Conservation (phyloP, 345 rosid genomes). For the Hevea brasiliensis region DNA sequence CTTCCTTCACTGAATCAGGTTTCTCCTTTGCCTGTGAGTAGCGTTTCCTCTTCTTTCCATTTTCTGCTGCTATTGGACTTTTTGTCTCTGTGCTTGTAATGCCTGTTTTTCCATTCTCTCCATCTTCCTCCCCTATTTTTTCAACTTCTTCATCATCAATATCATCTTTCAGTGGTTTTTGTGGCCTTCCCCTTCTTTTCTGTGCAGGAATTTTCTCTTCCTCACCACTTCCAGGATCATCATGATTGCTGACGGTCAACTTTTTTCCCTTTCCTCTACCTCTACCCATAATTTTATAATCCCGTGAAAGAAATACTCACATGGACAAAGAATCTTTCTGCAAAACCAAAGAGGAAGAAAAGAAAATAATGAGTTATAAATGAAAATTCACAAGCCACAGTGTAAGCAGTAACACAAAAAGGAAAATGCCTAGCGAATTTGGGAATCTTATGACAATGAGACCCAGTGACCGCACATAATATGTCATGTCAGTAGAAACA, state of each 20-base stretch:
- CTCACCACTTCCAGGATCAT: slow-evolving; percentile 57
- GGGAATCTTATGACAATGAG: too few species aligned
- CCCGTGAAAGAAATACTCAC: slow-evolving; percentile 27
- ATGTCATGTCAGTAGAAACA: background rate
- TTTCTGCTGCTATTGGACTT: slow-evolving; percentile 43
- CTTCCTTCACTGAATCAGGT: slow-evolving; percentile 48
- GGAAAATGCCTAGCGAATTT: background rate
- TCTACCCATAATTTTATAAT: slow-evolving; percentile 59
- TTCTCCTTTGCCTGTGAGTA: slow-evolving; percentile 49
- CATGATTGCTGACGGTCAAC: slow-evolving; percentile 47
- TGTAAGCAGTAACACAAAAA: background rate
- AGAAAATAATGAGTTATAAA: slow-evolving; percentile 4
- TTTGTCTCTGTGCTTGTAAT: slow-evolving; percentile 39
- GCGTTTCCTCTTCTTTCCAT: slow-evolving; percentile 65
- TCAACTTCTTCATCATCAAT: slow-evolving; percentile 54
- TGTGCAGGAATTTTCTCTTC: slow-evolving; percentile 69
- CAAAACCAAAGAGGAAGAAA: slow-evolving; percentile 13
- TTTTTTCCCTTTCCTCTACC: slow-evolving; percentile 72
- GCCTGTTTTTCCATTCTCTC: slow-evolving; percentile 41
- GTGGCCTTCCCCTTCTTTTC: slow-evolving; percentile 76
- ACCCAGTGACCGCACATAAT: background rate
- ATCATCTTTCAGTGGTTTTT: slow-evolving; percentile 61
- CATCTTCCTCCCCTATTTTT: slow-evolving; percentile 51
- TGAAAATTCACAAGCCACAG: background rate
- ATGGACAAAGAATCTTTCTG: slow-evolving; percentile 31